Evolutionary conservation across 2,329 filamentous ascomycete genomes (phyloP).

Genomic region (Aureobasidium leucospermi): DNA sequence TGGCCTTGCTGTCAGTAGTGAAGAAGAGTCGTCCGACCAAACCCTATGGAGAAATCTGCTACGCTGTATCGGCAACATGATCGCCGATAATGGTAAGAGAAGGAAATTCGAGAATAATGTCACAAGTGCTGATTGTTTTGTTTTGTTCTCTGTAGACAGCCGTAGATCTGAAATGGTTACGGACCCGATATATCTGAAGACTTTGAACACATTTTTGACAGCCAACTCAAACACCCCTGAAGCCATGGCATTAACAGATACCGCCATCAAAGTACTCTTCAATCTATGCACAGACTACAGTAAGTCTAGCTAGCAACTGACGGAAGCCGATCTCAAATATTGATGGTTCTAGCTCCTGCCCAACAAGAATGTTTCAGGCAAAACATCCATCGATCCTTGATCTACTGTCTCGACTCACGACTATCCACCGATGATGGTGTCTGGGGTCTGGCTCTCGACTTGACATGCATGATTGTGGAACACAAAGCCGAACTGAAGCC

Average conservation of each 20-base stretch:
- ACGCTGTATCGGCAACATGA: constrained; percentile 16
- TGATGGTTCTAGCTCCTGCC: not conserved
- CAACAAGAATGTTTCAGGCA: constrained; percentile 13
- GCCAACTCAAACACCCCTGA: not conserved
- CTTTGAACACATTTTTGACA: not conserved
- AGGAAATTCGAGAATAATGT: not conserved
- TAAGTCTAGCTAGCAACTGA: not conserved
- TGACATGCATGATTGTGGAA: not conserved
- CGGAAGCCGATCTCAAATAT: not conserved
- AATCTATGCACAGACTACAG: constrained; percentile 16
- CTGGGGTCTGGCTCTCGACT: constrained; percentile 7
- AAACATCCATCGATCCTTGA: constrained; percentile 13
- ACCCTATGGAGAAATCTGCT: constrained; percentile 5
- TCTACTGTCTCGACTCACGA: constrained; percentile 8
- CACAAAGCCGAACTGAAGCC: constrained; percentile 5
- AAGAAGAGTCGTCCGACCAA: not conserved
- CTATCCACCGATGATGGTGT: constrained; percentile 3
- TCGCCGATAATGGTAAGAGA: constrained; percentile 16
- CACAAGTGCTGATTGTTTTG: not conserved
- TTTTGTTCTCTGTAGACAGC: not conserved
- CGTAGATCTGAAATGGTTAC: constrained; percentile 9
- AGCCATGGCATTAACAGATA: not conserved
- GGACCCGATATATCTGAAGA: constrained; percentile 2
- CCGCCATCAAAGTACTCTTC: constrained; percentile 15
- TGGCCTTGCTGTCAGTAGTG: not conserved